Conservation (phyloP, 176 grass and related monocot genomes). For the Carex scoparia region DNA sequence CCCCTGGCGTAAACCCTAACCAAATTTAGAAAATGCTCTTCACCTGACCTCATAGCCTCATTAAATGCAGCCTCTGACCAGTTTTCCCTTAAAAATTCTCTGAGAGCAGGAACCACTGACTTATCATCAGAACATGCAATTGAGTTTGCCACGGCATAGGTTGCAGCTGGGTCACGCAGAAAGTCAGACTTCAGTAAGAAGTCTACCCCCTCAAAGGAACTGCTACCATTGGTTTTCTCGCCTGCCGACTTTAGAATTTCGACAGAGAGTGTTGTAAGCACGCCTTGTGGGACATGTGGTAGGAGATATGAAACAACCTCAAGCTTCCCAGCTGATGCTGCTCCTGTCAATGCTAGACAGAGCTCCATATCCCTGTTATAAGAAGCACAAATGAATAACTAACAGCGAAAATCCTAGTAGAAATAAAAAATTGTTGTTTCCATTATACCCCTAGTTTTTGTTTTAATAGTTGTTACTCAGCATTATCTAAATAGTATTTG, state of each 20-base stretch:
- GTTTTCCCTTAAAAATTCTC: constrained; percentile 57
- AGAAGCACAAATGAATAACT: constrained; percentile 3
- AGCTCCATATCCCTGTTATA: constrained; percentile 60
- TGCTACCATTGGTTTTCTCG: constrained; percentile 39
- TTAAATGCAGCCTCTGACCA: constrained; percentile 59
- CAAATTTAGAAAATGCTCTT: constrained; percentile 60
- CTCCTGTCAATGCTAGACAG: constrained; percentile 68
- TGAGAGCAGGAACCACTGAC: constrained; percentile 36
- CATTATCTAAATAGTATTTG: background rate
- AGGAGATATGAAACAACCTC: constrained; percentile 51
- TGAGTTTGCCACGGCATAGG: constrained; percentile 55
- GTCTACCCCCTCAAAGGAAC: constrained; percentile 60
- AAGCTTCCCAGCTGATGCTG: constrained; percentile 52
- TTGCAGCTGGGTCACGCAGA: constrained; percentile 47
- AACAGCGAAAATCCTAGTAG: background rate
- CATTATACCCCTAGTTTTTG: background rate
- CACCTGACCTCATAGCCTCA: constrained; percentile 32
- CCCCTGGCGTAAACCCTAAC: constrained; percentile 53
- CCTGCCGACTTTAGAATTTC: constrained; percentile 70
- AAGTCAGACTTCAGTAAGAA: constrained; percentile 74
- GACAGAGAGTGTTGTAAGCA: constrained; percentile 46
- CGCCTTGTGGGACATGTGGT: constrained; percentile 45
- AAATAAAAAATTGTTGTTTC: background rate
- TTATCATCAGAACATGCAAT: constrained; percentile 32
- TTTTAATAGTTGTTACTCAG: background rate